Conservation (phyloP, 129 eudicot species). For the Lactuca sativa region DNA sequence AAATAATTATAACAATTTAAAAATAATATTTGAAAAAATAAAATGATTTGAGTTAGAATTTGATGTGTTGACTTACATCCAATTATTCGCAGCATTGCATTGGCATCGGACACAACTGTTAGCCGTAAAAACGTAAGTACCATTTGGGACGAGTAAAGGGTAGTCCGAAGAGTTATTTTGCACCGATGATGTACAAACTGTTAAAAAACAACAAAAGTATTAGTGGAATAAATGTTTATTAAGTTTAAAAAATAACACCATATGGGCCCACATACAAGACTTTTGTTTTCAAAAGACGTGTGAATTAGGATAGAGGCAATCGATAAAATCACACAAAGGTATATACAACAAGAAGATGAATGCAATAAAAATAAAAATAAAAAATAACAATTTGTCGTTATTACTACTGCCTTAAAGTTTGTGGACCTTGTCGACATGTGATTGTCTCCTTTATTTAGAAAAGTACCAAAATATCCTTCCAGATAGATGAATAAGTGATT, state of each 20-base stretch:
- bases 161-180: conserved; percentile 55
- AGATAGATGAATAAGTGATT: neutral
- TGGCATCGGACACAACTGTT: conserved; percentile 56
- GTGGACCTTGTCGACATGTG: conserved; percentile 1
- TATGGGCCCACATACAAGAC: conserved; percentile 13
- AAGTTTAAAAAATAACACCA: neutral
- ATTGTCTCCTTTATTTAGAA: neutral
- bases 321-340: conserved; percentile 7
- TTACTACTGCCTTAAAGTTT: conserved; percentile 14
- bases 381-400: neutral
- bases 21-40: neutral
- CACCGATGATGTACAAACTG: conserved; percentile 62
- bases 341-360: conserved; percentile 4
- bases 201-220: neutral
- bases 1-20: neutral
- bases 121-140: conserved; percentile 53
- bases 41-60: neutral
- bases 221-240: neutral
- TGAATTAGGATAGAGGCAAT: neutral
- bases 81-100: conserved; percentile 62
- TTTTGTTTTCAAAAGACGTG: neutral
- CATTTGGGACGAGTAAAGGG: conserved; percentile 66
- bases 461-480: conserved; percentile 1
- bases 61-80: conserved; percentile 51
- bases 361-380: conserved; percentile 2